These are phyloP conservation scores for Pichia occidentalis DNA, from an alignment of 805 yeast species.

Conservation along the genomic window DNA sequence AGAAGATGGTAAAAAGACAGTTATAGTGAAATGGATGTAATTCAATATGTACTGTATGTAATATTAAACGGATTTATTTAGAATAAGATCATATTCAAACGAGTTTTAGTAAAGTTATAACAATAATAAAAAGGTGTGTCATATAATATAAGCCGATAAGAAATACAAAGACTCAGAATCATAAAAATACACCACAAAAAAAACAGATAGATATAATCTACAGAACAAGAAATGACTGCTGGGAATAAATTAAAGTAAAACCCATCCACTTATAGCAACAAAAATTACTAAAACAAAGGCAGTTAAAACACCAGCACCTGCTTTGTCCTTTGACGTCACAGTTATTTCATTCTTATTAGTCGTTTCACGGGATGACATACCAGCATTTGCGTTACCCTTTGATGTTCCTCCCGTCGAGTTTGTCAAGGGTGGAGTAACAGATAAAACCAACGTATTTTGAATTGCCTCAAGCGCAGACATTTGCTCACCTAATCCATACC, in stretches of 20 bases:
- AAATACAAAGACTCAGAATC: conserved; percentile 1
- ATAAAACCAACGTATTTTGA: conserved; percentile 36
- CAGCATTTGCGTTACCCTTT: conserved; percentile 45
- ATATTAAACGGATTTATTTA: too few relatives aligned
- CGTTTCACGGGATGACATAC: conserved; percentile 49
- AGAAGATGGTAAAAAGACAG: conserved; percentile 8
- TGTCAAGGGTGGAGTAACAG: conserved; percentile 54
- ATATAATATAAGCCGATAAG: neutral
- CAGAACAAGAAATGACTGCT: conserved; percentile 25
- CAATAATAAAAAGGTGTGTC: neutral
- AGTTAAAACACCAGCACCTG: conserved; percentile 87
- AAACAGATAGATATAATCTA: conserved; percentile 2
- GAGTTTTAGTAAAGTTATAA: neutral
- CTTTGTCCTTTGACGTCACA: conserved; percentile 60
- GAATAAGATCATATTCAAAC: neutral
- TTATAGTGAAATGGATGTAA: neutral
- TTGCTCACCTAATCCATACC: conserved; percentile 80
- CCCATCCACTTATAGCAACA: conserved; percentile 71
- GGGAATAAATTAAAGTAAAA: conserved; percentile 37
- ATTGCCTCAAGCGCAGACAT: conserved; percentile 68
- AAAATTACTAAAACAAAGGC: conserved; percentile 59
- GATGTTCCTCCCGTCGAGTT: conserved; percentile 65
- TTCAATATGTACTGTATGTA: neutral
- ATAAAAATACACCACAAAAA: neutral
- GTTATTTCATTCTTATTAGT: conserved; percentile 35